phyloP scores from a whole-genome alignment of 345 rosid species.

The Euphorbia tirucalli region DNA sequence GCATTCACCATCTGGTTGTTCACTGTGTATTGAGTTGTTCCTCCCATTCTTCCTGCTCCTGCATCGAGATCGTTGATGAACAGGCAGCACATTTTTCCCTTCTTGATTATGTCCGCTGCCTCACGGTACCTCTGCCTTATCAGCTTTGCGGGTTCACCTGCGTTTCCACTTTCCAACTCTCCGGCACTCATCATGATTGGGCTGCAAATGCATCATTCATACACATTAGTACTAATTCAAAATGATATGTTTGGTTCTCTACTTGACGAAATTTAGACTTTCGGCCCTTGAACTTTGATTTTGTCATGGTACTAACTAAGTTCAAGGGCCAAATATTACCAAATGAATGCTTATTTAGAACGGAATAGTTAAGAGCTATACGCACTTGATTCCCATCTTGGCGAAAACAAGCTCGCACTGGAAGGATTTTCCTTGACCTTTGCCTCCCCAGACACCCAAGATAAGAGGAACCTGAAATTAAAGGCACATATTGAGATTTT shows the following conservation, averaged over 20 bases:
- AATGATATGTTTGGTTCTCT: too few species aligned
- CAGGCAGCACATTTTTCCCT: slow-evolving; percentile 92
- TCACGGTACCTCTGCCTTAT: slow-evolving; percentile 98
- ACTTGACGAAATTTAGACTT: too few species aligned
- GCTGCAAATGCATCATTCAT: slow-evolving; percentile 36
- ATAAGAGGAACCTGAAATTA: slow-evolving; percentile 75
- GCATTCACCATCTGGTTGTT: slow-evolving; percentile 99
- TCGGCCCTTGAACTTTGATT: too few species aligned
- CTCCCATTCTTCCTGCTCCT: slow-evolving; percentile 93
- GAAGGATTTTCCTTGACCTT: slow-evolving; percentile 99
- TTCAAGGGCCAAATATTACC: too few species aligned
- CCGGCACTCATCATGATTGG: slow-evolving; percentile 99
- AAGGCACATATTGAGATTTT: background rate
- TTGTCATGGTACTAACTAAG: too few species aligned
- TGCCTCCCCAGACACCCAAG: slow-evolving; percentile 99
- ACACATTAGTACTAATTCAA: too few species aligned
- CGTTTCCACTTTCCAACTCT: slow-evolving; percentile 97
- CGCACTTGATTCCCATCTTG: slow-evolving; percentile 99
- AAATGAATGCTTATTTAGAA: too few species aligned
- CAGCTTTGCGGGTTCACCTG: slow-evolving; percentile 93
- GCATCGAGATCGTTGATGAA: slow-evolving; percentile 99
- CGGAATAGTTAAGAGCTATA: background rate
- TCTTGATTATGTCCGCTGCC: slow-evolving; percentile 89
- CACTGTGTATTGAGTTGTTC: slow-evolving; percentile 94
- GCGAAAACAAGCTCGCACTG: slow-evolving; percentile 96